Conservation (phyloP, 331 rosid genomes). For the Saraca asoca region DNA sequence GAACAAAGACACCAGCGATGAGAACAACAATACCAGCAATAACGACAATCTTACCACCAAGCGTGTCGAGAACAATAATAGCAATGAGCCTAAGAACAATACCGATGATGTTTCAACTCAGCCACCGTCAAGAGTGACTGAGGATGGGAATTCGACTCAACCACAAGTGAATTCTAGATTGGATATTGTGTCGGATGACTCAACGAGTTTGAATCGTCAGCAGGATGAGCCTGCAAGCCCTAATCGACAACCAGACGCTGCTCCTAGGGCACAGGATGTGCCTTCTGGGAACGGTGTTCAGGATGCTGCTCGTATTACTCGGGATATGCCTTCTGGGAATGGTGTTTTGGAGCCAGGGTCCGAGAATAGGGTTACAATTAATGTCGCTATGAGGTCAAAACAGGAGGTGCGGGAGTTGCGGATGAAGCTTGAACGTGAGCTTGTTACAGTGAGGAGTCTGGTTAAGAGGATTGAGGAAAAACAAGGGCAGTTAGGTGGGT, state of each 20-base stretch:
- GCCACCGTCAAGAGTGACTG: slow-evolving; percentile 30
- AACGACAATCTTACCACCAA: slow-evolving; percentile 10
- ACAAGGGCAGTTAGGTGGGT: slow-evolving; percentile 55
- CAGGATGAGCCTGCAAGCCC: slow-evolving; percentile 38
- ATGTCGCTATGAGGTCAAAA: slow-evolving; percentile 52
- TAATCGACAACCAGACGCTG: slow-evolving; percentile 5
- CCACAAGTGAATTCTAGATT: slow-evolving; percentile 38
- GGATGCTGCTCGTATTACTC: slow-evolving; percentile 31
- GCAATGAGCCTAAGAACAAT: slow-evolving; percentile 9
- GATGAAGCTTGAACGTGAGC: slow-evolving; percentile 67
- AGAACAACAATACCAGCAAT: background rate
- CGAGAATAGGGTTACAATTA: slow-evolving; percentile 45
- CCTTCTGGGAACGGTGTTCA: slow-evolving; percentile 1
- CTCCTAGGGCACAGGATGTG: background rate
- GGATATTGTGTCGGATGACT: slow-evolving; percentile 55
- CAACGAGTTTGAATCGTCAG: slow-evolving; percentile 39
- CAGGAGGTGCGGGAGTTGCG: slow-evolving; percentile 57
- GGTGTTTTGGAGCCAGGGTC: slow-evolving; percentile 33
- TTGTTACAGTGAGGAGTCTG: slow-evolving; percentile 60
- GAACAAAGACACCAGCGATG: background rate
- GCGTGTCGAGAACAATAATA: background rate
- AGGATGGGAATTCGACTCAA: slow-evolving; percentile 46
- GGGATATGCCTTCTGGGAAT: slow-evolving; percentile 49
- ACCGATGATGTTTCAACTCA: slow-evolving; percentile 31
- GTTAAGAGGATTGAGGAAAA: slow-evolving; percentile 72